Evolutionary conservation across 2,329 filamentous ascomycete species (phyloP).

Genomic region (Ophiocordyceps robertsii): DNA sequence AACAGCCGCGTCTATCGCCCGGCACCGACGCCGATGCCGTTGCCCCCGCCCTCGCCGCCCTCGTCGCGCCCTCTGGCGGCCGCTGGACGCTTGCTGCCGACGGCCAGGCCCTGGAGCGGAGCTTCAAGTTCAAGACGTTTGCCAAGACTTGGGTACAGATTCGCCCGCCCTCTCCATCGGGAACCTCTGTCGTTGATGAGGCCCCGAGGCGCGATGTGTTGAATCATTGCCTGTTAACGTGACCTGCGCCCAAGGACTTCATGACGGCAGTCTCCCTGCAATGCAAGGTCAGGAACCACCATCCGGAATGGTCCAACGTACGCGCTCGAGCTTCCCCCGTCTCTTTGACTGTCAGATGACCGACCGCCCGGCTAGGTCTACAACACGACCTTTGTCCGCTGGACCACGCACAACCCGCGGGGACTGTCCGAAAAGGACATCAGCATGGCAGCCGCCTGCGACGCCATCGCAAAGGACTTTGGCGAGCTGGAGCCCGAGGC

Average conservation of each 20-base stretch:
- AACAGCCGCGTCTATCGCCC: constrained; percentile 26
- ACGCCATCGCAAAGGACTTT: constrained; percentile 40
- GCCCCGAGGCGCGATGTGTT: neutral
- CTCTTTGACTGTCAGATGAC: neutral
- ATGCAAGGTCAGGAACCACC: constrained; percentile 55
- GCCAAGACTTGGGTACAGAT: constrained; percentile 45
- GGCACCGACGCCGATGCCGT: constrained; percentile 28
- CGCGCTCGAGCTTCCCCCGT: constrained; percentile 8
- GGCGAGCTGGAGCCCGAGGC: constrained; percentile 33
- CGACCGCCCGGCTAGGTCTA: constrained; percentile 38
- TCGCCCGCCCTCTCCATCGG: neutral
- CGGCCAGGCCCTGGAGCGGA: constrained; percentile 43
- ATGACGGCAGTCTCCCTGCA: constrained; percentile 60
- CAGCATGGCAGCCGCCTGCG: constrained; percentile 47
- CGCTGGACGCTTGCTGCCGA: constrained; percentile 37
- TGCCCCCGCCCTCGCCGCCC: constrained; percentile 19
- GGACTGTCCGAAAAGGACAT: constrained; percentile 55
- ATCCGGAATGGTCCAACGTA: constrained; percentile 68
- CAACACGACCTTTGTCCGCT: constrained; percentile 56
- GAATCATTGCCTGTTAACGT: too few relatives aligned
- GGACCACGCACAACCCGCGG: constrained; percentile 57
- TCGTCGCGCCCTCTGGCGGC: constrained; percentile 24
- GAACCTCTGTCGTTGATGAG: neutral
- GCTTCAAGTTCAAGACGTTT: constrained; percentile 52
- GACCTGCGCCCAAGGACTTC: constrained; percentile 44